These are phyloP conservation scores for Thermomucor indicae-seudaticae DNA, from an alignment of 371 early-diverging fungal genomes.

Conservation along the genomic window DNA sequence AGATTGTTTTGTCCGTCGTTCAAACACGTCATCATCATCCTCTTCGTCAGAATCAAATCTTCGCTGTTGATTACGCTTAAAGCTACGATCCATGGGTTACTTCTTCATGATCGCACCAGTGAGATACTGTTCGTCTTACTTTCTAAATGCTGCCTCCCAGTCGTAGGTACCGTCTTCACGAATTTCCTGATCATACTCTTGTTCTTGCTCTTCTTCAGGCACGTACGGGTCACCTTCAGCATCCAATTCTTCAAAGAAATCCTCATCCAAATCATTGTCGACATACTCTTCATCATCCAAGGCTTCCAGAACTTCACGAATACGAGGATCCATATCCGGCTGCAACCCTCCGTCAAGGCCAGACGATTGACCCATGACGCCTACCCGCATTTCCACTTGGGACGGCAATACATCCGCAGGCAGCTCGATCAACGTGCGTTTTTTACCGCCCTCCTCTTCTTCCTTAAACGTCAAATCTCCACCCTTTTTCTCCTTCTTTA, in stretches of 20 bases:
- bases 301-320: slow-evolving; percentile 88
- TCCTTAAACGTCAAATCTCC: slow-evolving; percentile 15
- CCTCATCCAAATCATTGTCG: slow-evolving; percentile 71
- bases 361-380: slow-evolving; percentile 36
- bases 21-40: slow-evolving; percentile 40
- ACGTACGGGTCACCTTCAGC: slow-evolving; percentile 42
- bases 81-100: slow-evolving; percentile 13
- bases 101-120: background rate
- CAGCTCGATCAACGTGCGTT: slow-evolving; percentile 45
- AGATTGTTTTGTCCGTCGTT: slow-evolving; percentile 44
- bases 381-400: slow-evolving; percentile 47
- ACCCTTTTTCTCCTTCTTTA: slow-evolving; percentile 27
- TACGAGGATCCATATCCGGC: slow-evolving; percentile 72
- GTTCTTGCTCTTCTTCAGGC: slow-evolving; percentile 41
- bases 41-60: slow-evolving; percentile 19
- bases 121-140: too few relatives aligned
- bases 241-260: slow-evolving; percentile 68
- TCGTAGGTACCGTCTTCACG: slow-evolving; percentile 45
- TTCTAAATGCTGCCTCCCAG: slow-evolving; percentile 69
- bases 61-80: slow-evolving; percentile 40
- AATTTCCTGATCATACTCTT: slow-evolving; percentile 48
- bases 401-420: slow-evolving; percentile 80
- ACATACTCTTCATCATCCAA: slow-evolving; percentile 87
- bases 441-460: slow-evolving; percentile 20
- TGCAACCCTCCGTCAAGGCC: slow-evolving; percentile 61